phyloP scores from a whole-genome alignment of 176 grass and related monocot genomes.

The Microstegium vimineum region DNA sequence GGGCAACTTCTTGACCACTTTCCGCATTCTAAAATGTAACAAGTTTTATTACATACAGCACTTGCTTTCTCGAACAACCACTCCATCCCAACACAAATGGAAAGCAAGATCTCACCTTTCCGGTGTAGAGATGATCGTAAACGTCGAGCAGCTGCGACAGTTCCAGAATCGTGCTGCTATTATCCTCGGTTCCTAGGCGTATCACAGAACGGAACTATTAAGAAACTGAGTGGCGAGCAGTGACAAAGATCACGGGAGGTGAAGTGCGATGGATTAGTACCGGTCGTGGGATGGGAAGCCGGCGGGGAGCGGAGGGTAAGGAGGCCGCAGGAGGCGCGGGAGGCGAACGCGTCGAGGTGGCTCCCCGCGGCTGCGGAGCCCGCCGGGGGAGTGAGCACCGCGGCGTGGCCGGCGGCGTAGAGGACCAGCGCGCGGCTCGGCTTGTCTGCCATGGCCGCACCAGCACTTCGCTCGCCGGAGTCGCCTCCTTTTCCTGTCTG shows the following conservation, averaged over 20 bases:
- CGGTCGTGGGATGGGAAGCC: slow-evolving; percentile 1
- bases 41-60: neutral
- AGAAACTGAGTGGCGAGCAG: neutral
- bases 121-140: slow-evolving; percentile 55
- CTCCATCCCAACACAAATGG: neutral
- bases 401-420: slow-evolving; percentile 76
- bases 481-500: neutral
- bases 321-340: slow-evolving; percentile 69
- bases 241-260: neutral
- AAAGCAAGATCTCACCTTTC: slow-evolving; percentile 40
- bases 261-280: slow-evolving; percentile 11
- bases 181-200: slow-evolving; percentile 35
- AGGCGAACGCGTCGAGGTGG: slow-evolving; percentile 68
- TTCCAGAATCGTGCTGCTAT: slow-evolving; percentile 53
- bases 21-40: slow-evolving; percentile 37
- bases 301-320: slow-evolving; percentile 65
- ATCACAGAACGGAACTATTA: neutral
- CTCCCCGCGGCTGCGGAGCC: slow-evolving; percentile 3
- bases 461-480: neutral
- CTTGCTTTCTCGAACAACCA: neutral
- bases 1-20: slow-evolving; percentile 6
- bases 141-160: slow-evolving; percentile 82
- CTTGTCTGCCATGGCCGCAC: slow-evolving; percentile 77
- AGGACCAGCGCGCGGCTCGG: slow-evolving; percentile 81
- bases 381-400: slow-evolving; percentile 17